Evolutionary conservation across 371 early-diverging fungal genomes (phyloP), one percentile per base, ranked within the genome.

Genomic region (Rhizopus sp.): DNA sequence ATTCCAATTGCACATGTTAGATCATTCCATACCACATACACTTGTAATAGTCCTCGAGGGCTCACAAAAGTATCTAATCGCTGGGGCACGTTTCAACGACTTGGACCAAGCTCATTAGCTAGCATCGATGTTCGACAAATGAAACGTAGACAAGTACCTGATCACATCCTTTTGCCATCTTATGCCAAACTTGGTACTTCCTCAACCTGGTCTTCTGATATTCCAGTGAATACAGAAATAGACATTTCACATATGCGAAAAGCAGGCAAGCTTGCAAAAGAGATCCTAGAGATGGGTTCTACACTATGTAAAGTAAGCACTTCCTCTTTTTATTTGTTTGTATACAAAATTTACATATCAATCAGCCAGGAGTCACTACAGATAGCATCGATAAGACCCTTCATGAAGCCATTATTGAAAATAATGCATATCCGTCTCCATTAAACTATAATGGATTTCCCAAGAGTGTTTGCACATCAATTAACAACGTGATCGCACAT

Each of bases 401-500:
- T 9, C 94, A 93, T 55, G 81, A 86, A 38, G 83, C 84, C 2
- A 89, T 89, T 13, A 63, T 93, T 4, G 73, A 68, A 55, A 68
- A 75, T 7, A 75, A 78, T 29, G 94, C 93, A 4, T 96, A 94
- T 53, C 96, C 96, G 5, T 92, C 92, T 23, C 93, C 95, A 38
- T 69, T 94, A 8, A 87, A 89, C 66, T 95, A 96, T 66, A 80
- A 80, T 68, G 83, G 87, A 8, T 96, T 92, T 60, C 96, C 96
- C 7, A 91, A 90, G 61, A 90, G 92, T 49, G 77, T 91, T 2
- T 91, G 90, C 55, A 88, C 86, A 0, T 87, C 91, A 10, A 77
- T 96, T 17, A 94, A 94, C 64, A 94, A 96, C 63, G 86, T 95
- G 12, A 86, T 96, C 46, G 91, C 91, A 8, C 96, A 96, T 67